Evolutionary conservation across 257 asterid species (phyloP), one percentile per base, ranked within the genome.

Genomic region (Gentiana macrophylla): DNA sequence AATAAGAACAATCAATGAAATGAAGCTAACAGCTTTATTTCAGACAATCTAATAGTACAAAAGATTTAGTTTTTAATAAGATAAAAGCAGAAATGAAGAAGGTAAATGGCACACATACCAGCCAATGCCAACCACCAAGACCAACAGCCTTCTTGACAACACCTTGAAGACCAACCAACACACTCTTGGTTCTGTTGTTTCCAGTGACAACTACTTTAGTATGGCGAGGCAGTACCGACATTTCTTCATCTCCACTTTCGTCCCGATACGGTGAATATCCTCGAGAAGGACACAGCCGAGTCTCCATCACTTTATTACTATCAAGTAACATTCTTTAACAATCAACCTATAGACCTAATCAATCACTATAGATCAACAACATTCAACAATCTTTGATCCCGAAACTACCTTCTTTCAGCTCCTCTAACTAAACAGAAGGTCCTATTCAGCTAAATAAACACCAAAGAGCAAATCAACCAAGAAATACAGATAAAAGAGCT

Each of bases 111-210:
- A 57, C 45, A 8, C 9, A 56, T 83, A 86, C 96, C 96, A 91
- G 92, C 98, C 98, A 90, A 80, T 90, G 98, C 98, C 98, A 84
- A 62, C 96, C 96, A 58, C 98, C 98, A 72, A 90, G 96, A 9
- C 98, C 96, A 72, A 90, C 96, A 70, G 98, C 96, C 64, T 90
- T 90, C 91, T 90, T 90, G 69, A 90, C 98, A 52, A 86, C 92
- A 44, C 98, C 98, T 81, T 86, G 96, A 72, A 90, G 74, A 32
- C 98, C 98, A 46, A 90, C 94, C 80, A 90, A 77, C 66, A 90
- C 94, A 62, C 95, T 86, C 79, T 90, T 90, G 32, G 96, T 90
- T 71, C 96, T 77, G 77, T 86, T 90, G 78, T 90, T 90, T 57
- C 98, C 98, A 0, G 94, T 90, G 66, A 90, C 98, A 60, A 90